Evolutionary conservation across 2,329 filamentous ascomycete genomes (phyloP).

Genomic region (Fusarium continuum): DNA sequence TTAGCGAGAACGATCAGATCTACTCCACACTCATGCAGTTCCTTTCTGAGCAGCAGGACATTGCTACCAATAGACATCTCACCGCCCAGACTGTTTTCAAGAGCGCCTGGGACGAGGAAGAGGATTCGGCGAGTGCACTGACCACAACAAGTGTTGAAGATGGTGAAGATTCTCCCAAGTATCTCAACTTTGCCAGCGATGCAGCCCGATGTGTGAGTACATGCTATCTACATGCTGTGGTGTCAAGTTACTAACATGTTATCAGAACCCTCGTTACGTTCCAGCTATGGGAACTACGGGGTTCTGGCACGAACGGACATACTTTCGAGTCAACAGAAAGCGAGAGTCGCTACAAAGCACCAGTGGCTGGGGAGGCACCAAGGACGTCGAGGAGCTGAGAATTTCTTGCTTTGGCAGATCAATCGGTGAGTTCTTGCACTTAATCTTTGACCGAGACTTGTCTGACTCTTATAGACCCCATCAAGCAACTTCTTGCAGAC

Average conservation of each 20-base stretch:
- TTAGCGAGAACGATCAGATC: slow-evolving; percentile 66
- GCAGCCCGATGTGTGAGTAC: slow-evolving; percentile 59
- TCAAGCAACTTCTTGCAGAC: slow-evolving; percentile 64
- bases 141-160: slow-evolving; percentile 51
- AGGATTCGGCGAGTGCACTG: slow-evolving; percentile 55
- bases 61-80: slow-evolving; percentile 61
- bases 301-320: slow-evolving; percentile 64
- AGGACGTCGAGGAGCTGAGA: slow-evolving; percentile 61
- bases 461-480: slow-evolving; percentile 51
- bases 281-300: slow-evolving; percentile 62
- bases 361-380: slow-evolving; percentile 51
- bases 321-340: slow-evolving; percentile 59
- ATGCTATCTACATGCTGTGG: neutral
- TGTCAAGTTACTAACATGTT: neutral
- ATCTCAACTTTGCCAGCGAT: slow-evolving; percentile 68
- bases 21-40: slow-evolving; percentile 68
- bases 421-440: slow-evolving; percentile 37
- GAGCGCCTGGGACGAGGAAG: slow-evolving; percentile 65
- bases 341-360: slow-evolving; percentile 54
- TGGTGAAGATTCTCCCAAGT: slow-evolving; percentile 50
- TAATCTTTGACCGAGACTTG: neutral
- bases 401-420: slow-evolving; percentile 65
- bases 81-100: slow-evolving; percentile 65
- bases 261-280: slow-evolving; percentile 60
- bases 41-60: slow-evolving; percentile 62